Base-by-base conservation (phyloP, 164 flowering plant genomes). In the Brasenia schreberi region DNA sequence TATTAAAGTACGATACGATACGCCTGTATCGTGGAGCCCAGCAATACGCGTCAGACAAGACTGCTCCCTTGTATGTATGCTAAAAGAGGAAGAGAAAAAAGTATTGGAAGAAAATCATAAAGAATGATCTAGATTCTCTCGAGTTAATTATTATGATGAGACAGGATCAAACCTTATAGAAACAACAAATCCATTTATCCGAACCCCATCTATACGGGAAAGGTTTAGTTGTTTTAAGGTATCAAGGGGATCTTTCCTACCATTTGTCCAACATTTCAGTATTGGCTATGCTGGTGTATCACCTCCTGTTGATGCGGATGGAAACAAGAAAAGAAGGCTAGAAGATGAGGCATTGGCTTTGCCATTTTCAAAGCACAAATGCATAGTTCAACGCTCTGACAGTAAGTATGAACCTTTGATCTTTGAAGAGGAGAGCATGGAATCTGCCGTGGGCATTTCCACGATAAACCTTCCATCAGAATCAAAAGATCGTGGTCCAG, bases 241-340 rank as follows among this genome's bases (percentile, higher is more conserved):
- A 33, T 33, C 4, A 33, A 33, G 39, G 39, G 39, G 39, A 33
- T 33, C 39, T 2, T 33, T 33, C 56, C 56, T 49, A 18, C 16
- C 12, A 49, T 14, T 9, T 9, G 10, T 49, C 56, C 56, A 49
- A 49, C 5, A 49, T 49, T 49, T 49, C 56, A 49, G 56, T 49
- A 14, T 49, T 9, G 56, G 12, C 16, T 2, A 9, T 16, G 16
- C 10, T 49, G 56, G 56, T 49, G 10, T 49, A 49, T 49, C 56
- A 49, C 56, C 56, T 49, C 56, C 16, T 49, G 12, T 49, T 49
- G 56, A 4, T 49, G 56, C 10, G 23, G 73, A 71, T 65, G 62
- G 77, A 68, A 79, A 60, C 70, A 86, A 78, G 84, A 90, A 90
- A 75, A 83, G 92, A 67, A 88, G 88, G 74, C 71, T 81, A 19